Conservation (phyloP, 352 stramenopile genomes). For the Paralagenidium karlingii region DNA sequence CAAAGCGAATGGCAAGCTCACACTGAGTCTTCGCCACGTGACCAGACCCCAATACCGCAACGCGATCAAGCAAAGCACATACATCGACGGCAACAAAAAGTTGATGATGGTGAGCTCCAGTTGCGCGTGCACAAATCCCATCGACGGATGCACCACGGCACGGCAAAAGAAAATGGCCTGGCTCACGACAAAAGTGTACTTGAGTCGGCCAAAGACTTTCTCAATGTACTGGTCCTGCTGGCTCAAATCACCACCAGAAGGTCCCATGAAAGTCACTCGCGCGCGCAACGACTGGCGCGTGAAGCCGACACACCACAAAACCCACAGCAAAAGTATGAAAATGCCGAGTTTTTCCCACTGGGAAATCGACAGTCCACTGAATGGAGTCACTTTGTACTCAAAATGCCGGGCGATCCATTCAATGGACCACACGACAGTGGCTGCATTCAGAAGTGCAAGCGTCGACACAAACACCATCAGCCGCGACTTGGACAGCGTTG, state of each 20-base stretch:
- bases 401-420: slow-evolving; percentile 73
- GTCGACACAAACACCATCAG: slow-evolving; percentile 34
- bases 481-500: slow-evolving; percentile 37
- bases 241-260: no score
- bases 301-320: no score
- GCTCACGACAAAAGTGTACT: slow-evolving; percentile 69
- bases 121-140: slow-evolving; percentile 80
- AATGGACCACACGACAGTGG: slow-evolving; percentile 48
- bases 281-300: no score
- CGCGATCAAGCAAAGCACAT: slow-evolving; percentile 72
- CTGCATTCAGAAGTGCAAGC: slow-evolving; percentile 43
- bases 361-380: slow-evolving; percentile 45
- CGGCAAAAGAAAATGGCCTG: slow-evolving; percentile 71
- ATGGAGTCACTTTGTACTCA: slow-evolving; percentile 41
- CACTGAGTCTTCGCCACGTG: slow-evolving; percentile 24
- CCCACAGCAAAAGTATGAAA: no score
- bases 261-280: no score
- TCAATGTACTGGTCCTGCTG: no score
- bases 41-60: slow-evolving; percentile 56
- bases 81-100: slow-evolving; percentile 72
- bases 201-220: slow-evolving; percentile 52
- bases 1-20: slow-evolving; percentile 43
- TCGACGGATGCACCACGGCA: slow-evolving; percentile 62
- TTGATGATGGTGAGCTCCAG: slow-evolving; percentile 85
- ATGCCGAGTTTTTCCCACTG: slow-evolving; percentile 79